phyloP scores from a whole-genome alignment of 2,329 filamentous ascomycete genomes.

The Ustulina deusta region DNA sequence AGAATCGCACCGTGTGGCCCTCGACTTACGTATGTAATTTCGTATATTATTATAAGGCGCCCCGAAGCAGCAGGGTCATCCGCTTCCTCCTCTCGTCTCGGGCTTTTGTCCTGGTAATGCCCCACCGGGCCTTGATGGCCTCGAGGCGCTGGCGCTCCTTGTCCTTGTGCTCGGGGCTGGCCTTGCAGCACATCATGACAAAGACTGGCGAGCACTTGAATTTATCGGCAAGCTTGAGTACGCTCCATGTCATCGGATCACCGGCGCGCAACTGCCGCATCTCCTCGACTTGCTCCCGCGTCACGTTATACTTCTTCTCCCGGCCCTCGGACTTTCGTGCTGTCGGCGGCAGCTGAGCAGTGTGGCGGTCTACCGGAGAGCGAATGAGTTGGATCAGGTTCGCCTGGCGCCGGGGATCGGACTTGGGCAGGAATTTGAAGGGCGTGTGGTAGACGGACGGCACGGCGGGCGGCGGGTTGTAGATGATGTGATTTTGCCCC shows the following conservation, averaged over 20 bases:
- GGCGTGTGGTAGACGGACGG: slow-evolving; percentile 74
- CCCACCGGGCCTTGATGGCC: slow-evolving; percentile 67
- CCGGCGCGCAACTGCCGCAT: slow-evolving; percentile 66
- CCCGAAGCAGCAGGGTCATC: slow-evolving; percentile 63
- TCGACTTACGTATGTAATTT: not conserved
- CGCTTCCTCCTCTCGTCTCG: slow-evolving; percentile 67
- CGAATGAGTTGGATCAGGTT: slow-evolving; percentile 61
- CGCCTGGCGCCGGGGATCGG: slow-evolving; percentile 65
- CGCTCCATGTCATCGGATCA: slow-evolving; percentile 68
- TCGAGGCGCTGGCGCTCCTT: slow-evolving; percentile 60
- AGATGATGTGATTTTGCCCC: slow-evolving; percentile 60
- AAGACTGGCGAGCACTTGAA: slow-evolving; percentile 69
- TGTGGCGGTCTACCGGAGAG: slow-evolving; percentile 43
- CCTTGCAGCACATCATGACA: slow-evolving; percentile 68
- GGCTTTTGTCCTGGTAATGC: slow-evolving; percentile 65
- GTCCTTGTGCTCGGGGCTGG: slow-evolving; percentile 61
- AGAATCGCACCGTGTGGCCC: not conserved
- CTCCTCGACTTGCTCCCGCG: slow-evolving; percentile 67
- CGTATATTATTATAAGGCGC: slow-evolving; percentile 58
- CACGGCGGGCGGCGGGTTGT: slow-evolving; percentile 67
- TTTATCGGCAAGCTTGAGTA: slow-evolving; percentile 63
- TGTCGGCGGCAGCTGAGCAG: slow-evolving; percentile 46
- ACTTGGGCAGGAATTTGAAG: slow-evolving; percentile 72
- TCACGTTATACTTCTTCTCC: slow-evolving; percentile 62
- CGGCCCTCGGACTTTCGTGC: slow-evolving; percentile 29